These are phyloP conservation scores for Tetradesmus lagerheimii DNA, from an alignment of 139 green algal species.

Conservation along the genomic window DNA sequence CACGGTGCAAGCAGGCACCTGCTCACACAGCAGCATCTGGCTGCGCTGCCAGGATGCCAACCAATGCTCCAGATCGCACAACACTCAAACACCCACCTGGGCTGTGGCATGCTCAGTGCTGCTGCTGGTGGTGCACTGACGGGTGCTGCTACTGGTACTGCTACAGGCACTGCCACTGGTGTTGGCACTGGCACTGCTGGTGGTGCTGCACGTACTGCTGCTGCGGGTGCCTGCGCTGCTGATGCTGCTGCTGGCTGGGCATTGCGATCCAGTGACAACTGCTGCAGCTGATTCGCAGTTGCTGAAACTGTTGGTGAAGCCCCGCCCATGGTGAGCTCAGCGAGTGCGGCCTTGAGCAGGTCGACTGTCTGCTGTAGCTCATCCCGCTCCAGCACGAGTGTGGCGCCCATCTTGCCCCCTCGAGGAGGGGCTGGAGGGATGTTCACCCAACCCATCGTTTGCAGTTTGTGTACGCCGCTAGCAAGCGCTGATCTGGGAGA, in stretches of 20 bases:
- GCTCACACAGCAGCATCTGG: too few species aligned
- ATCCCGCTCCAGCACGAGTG: constrained; percentile 18
- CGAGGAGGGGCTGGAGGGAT: not conserved
- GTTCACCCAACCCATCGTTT: constrained; percentile 15
- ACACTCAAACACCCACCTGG: not conserved
- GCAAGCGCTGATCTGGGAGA: not conserved
- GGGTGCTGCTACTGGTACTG: not conserved
- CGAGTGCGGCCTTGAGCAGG: constrained; percentile 28
- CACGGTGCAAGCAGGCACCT: too few species aligned
- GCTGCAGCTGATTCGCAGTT: not conserved
- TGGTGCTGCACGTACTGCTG: not conserved
- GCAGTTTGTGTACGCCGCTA: not conserved
- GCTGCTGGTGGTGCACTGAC: not conserved
- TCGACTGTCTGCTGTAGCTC: not conserved
- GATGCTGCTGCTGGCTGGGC: not conserved
- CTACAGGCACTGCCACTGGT: not conserved
- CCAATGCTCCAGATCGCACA: too few species aligned
- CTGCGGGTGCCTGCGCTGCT: not conserved
- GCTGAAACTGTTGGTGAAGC: not conserved
- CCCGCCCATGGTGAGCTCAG: not conserved
- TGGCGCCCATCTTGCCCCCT: constrained; percentile 8
- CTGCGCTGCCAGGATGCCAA: too few species aligned
- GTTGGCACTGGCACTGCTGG: not conserved
- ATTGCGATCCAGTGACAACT: not conserved
- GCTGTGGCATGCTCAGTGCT: not conserved